Evolutionary conservation across 306 rosid genomes (phyloP).

Genomic region (Cercis canadensis): DNA sequence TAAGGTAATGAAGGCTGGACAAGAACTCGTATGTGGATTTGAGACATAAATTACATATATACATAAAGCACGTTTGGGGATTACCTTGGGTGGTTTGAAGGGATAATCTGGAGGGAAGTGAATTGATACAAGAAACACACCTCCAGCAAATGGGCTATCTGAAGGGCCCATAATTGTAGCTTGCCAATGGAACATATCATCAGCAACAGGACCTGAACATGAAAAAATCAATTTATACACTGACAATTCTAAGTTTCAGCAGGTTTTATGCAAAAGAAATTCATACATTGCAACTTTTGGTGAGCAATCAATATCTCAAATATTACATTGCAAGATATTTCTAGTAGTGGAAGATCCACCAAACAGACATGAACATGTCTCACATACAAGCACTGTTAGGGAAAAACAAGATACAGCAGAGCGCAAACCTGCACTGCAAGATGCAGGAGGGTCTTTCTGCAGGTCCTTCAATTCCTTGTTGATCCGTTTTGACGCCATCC

Average conservation of each 20-base stretch:
- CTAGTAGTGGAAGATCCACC: background rate
- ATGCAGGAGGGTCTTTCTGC: conserved; percentile 58
- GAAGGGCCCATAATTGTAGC: conserved; percentile 68
- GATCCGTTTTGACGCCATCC: conserved; percentile 57
- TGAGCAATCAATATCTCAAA: background rate
- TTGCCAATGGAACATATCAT: conserved; percentile 65
- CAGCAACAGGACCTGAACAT: conserved; percentile 53
- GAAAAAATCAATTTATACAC: background rate
- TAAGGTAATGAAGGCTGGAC: background rate
- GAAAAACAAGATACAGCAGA: background rate
- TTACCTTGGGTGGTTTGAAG: conserved; percentile 67
- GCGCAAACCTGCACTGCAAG: conserved; percentile 59
- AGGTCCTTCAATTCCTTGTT: conserved; percentile 62
- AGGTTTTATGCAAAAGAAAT: background rate
- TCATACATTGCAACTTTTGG: background rate
- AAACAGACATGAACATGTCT: background rate
- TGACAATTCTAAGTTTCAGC: background rate
- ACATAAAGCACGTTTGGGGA: background rate
- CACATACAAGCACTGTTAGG: no score
- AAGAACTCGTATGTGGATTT: background rate
- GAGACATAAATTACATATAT: background rate
- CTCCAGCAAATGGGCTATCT: conserved; percentile 65
- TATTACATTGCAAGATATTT: background rate
- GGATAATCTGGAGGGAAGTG: conserved; percentile 72
- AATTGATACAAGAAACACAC: conserved; percentile 64